Evolutionary conservation across 805 yeast species (phyloP).

Genomic region (Pichia thaimueangensis): DNA sequence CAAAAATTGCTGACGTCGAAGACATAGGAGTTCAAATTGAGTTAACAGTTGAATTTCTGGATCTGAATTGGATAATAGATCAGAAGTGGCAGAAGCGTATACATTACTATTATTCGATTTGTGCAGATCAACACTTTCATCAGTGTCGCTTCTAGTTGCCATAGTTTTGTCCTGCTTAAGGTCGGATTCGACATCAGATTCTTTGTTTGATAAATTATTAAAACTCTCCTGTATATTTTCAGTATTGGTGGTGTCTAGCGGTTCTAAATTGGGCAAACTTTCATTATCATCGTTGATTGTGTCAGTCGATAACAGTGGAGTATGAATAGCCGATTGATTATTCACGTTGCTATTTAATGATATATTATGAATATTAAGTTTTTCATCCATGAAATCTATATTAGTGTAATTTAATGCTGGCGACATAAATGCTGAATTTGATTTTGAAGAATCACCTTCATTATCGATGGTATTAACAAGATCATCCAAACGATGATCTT

Average conservation of each 20-base stretch:
- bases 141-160: too few species aligned
- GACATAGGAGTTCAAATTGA: slow-evolving; percentile 4
- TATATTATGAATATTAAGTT: not conserved
- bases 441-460: not conserved
- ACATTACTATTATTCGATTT: too few species aligned
- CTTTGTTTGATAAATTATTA: too few species aligned
- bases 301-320: slow-evolving; percentile 7
- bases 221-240: too few species aligned
- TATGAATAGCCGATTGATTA: slow-evolving; percentile 4
- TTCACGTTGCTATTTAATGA: not conserved
- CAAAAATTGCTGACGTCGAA: slow-evolving; percentile 18
- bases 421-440: not conserved
- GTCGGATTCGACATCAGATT: too few species aligned
- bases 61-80: too few species aligned
- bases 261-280: slow-evolving; percentile 1
- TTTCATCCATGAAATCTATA: not conserved
- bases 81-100: too few species aligned
- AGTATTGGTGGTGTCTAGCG: not conserved
- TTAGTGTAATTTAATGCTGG: not conserved
- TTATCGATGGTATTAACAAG: not conserved
- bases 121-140: too few species aligned
- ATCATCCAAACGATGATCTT: not conserved
- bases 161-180: too few species aligned
- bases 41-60: too few species aligned
- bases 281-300: not conserved